Percentiles rank a stretch among this genome's conserved stretches.
Evolutionary conservation across 108 stramenopile species (phyloP).

Genomic region (Aurantiochytrium sp.): DNA sequence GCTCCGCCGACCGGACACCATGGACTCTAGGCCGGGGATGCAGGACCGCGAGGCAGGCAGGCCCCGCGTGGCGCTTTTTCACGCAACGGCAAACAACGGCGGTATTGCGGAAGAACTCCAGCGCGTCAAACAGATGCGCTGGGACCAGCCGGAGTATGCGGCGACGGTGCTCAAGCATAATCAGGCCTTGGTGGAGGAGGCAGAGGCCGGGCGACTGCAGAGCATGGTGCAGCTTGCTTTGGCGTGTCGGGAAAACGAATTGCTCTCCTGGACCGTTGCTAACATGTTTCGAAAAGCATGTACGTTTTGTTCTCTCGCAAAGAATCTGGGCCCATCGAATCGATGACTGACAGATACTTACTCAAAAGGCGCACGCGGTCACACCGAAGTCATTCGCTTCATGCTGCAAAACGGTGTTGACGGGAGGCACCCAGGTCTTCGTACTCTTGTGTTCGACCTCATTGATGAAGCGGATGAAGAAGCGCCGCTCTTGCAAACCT

Average conservation of each 20-base stretch:
- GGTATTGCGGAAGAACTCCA: neutral
- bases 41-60: too few species aligned
- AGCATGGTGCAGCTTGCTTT: neutral
- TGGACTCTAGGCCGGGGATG: too few species aligned
- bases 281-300: neutral
- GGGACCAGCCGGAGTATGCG: neutral
- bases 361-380: neutral
- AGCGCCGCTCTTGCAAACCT: neutral
- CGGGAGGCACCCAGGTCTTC: neutral
- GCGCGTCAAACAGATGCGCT: neutral
- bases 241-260: neutral
- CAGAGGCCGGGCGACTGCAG: neutral
- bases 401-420: neutral
- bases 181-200: neutral
- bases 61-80: too few species aligned
- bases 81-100: too few species aligned
- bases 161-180: neutral
- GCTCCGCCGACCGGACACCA: too few species aligned
- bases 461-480: neutral
- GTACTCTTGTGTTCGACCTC: neutral
- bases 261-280: neutral
- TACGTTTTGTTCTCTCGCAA: neutral
- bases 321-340: too few species aligned
- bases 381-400: neutral
- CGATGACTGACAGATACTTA: neutral